Conservation (phyloP, 2,329 filamentous ascomycete genomes). For the Nemania bipapillata region DNA sequence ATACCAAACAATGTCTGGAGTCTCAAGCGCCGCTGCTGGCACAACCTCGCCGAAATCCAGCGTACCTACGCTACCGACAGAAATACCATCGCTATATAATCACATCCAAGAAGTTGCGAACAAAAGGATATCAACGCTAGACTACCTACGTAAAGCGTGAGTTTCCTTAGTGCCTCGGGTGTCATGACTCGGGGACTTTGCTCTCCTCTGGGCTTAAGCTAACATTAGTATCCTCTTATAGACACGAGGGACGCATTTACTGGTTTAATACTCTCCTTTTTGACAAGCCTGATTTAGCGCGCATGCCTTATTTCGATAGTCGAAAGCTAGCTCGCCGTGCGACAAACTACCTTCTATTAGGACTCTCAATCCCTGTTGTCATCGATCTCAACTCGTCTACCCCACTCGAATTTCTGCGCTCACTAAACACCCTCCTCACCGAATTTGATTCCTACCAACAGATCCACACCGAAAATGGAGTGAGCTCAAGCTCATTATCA, state of each 20-base stretch:
- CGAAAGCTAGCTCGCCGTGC: conserved; percentile 88
- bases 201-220: neutral
- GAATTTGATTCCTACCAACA: conserved; percentile 96
- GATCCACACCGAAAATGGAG: conserved; percentile 81
- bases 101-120: conserved; percentile 85
- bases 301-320: conserved; percentile 85
- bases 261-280: conserved; percentile 99
- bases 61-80: conserved; percentile 55
- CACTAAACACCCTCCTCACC: conserved; percentile 82
- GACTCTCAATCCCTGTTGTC: conserved; percentile 87
- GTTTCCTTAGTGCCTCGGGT: conserved; percentile 52
- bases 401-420: conserved; percentile 85
- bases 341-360: conserved; percentile 91
- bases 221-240: conserved; percentile 53
- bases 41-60: conserved; percentile 43
- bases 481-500: conserved; percentile 73
- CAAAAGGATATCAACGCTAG: conserved; percentile 92
- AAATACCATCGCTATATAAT: conserved; percentile 63
- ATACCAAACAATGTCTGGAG: conserved; percentile 41
- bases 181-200: neutral
- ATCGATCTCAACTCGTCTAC: conserved; percentile 86
- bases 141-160: conserved; percentile 91
- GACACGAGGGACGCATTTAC: conserved; percentile 92
- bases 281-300: conserved; percentile 79
- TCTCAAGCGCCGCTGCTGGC: conserved; percentile 45